Evolutionary conservation across 225 moss, liverwort and hornwort genomes (phyloP).

Genomic region (Marchantia paleacea): DNA sequence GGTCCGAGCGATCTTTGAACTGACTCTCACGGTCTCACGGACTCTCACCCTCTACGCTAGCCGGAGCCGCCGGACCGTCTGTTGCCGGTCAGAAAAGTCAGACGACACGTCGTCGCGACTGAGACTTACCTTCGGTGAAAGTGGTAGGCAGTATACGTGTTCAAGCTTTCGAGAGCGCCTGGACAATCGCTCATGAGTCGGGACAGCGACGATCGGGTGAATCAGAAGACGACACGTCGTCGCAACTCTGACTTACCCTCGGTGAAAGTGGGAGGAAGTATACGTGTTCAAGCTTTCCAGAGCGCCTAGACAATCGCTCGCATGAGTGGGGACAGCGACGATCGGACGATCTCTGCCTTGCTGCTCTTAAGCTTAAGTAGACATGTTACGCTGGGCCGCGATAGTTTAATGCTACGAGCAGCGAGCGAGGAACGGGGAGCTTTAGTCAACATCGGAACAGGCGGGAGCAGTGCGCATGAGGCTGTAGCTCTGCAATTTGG

Average conservation of each 20-base stretch:
- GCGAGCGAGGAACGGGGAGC: background rate
- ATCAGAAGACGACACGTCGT: background rate
- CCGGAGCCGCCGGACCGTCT: background rate
- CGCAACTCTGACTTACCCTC: background rate
- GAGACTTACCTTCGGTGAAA: background rate
- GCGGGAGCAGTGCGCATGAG: background rate
- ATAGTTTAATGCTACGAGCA: background rate
- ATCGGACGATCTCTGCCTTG: too few relatives aligned
- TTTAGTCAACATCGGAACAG: background rate
- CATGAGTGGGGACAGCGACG: too few relatives aligned
- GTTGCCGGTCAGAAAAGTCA: background rate
- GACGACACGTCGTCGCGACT: background rate
- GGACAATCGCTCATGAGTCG: background rate
- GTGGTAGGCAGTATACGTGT: background rate
- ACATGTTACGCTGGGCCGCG: background rate
- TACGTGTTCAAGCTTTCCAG: background rate
- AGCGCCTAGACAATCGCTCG: too few relatives aligned
- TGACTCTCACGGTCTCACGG: background rate
- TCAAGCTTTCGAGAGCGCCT: background rate
- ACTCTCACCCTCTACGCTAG: too few relatives aligned
- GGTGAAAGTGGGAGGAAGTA: background rate
- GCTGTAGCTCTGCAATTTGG: background rate
- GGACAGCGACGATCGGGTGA: too few relatives aligned
- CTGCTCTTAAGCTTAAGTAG: too few relatives aligned
- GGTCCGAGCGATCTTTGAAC: background rate